phyloP scores from a whole-genome alignment of 2,329 filamentous ascomycete species.

The Aureobasidium pullulans region DNA sequence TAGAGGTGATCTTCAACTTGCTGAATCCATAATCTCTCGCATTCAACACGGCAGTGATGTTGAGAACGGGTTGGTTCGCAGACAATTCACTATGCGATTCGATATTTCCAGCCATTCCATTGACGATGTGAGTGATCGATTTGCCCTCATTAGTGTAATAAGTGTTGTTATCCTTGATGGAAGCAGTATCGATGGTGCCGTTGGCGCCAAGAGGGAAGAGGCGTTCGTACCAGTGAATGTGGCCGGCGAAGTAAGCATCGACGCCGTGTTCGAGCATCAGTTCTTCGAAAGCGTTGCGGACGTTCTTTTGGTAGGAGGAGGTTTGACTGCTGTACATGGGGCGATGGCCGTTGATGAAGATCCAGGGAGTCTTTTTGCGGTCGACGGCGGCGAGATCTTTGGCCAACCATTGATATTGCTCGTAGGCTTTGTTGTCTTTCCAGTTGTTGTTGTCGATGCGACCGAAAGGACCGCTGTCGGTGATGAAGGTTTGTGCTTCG shows the following conservation, averaged over 20 bases:
- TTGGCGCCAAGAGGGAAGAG: slow-evolving; percentile 32
- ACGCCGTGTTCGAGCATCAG: slow-evolving; percentile 40
- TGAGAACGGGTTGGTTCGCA: slow-evolving; percentile 27
- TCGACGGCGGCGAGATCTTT: slow-evolving; percentile 40
- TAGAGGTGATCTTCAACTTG: slow-evolving; percentile 38
- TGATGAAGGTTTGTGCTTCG: slow-evolving; percentile 38
- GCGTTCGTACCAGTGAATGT: slow-evolving; percentile 44
- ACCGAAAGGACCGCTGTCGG: slow-evolving; percentile 45
- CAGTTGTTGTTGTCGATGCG: slow-evolving; percentile 32
- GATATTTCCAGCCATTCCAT: slow-evolving; percentile 48
- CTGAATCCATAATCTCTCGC: slow-evolving; percentile 42
- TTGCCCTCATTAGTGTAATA: slow-evolving; percentile 41
- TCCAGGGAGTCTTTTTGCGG: slow-evolving; percentile 43
- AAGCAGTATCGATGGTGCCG: slow-evolving; percentile 35
- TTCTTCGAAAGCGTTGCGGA: slow-evolving; percentile 41
- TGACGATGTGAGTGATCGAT: slow-evolving; percentile 45
- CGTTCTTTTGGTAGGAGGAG: slow-evolving; percentile 37
- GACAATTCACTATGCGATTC: slow-evolving; percentile 41
- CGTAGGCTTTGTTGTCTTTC: slow-evolving; percentile 36
- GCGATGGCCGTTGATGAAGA: slow-evolving; percentile 37
- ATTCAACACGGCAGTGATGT: slow-evolving; percentile 41
- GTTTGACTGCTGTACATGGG: slow-evolving; percentile 42
- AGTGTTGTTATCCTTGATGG: slow-evolving; percentile 42
- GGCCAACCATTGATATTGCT: slow-evolving; percentile 42
- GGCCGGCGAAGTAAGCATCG: slow-evolving; percentile 38